These are phyloP conservation scores for Pestalotiopsis sp. DNA, from an alignment of 2,329 filamentous ascomycete species.

Conservation along the genomic window DNA sequence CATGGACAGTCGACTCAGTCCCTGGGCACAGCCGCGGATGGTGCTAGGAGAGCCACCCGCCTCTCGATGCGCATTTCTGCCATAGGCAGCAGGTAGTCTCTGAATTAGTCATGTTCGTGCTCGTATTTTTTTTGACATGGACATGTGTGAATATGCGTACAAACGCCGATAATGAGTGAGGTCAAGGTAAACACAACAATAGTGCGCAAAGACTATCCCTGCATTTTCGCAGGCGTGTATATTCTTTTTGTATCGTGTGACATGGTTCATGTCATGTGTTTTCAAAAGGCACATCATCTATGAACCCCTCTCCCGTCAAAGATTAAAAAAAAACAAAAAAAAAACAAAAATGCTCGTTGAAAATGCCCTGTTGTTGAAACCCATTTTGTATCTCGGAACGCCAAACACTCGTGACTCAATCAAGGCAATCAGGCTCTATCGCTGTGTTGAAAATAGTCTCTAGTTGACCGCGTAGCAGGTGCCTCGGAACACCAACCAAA, in stretches of 20 bases:
- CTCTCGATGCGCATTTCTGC: not conserved
- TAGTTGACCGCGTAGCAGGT: slow-evolving; percentile 10
- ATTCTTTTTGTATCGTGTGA: too few species aligned
- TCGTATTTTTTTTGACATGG: not conserved
- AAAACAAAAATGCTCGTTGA: not conserved
- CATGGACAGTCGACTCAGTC: too few species aligned
- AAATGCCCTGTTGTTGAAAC: slow-evolving; percentile 13
- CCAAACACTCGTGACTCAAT: slow-evolving; percentile 1
- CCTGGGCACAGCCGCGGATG: too few species aligned
- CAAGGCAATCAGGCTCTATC: slow-evolving; percentile 1
- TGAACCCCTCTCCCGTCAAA: not conserved
- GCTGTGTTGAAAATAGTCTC: slow-evolving; percentile 11
- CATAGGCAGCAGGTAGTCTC: not conserved
- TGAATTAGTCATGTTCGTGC: not conserved
- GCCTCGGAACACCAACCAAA: not conserved
- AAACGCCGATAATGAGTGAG: not conserved
- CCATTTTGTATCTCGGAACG: slow-evolving; percentile 8
- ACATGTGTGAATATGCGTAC: not conserved
- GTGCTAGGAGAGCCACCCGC: too few species aligned
- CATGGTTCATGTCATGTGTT: not conserved
- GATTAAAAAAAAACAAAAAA: not conserved
- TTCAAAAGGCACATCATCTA: not conserved
- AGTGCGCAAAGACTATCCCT: not conserved
- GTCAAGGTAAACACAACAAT: not conserved
- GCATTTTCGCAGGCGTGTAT: too few species aligned